Conservation (phyloP, 257 asterid species). For the Cruciata laevipes region DNA sequence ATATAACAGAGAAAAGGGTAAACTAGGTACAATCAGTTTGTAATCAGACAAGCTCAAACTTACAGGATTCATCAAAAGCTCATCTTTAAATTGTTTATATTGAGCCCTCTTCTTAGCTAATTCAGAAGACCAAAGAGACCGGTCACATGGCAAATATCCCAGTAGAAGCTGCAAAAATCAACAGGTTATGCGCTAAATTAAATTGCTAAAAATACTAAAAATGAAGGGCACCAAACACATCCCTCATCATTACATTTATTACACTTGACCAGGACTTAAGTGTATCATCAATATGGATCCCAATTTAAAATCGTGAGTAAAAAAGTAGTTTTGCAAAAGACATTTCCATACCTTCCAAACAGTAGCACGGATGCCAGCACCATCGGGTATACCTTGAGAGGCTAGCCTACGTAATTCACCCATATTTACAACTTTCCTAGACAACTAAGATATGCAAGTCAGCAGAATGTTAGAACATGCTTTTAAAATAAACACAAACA, state of each 20-base stretch:
- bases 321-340: not conserved
- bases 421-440: constrained; percentile 71
- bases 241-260: not conserved
- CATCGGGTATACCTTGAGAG: constrained; percentile 84
- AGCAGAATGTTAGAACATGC: not conserved
- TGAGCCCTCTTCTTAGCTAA: constrained; percentile 79
- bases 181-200: not conserved
- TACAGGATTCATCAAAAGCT: constrained; percentile 91
- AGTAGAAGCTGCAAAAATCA: constrained; percentile 54
- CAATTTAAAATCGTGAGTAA: not conserved
- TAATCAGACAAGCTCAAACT: constrained; percentile 29
- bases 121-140: constrained; percentile 75
- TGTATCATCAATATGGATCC: not conserved
- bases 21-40: not conserved
- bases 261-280: not conserved
- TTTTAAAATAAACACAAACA: not conserved
- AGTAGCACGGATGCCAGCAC: constrained; percentile 76
- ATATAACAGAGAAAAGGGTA: not conserved
- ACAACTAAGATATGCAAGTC: constrained; percentile 32
- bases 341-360: constrained; percentile 74
- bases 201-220: not conserved
- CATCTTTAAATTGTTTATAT: constrained; percentile 78
- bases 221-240: not conserved
- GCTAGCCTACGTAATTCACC: constrained; percentile 79
- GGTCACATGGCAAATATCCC: constrained; percentile 84